These are phyloP conservation scores for Lumnitzera racemosa DNA, from an alignment of 345 rosid species.

Conservation along the genomic window DNA sequence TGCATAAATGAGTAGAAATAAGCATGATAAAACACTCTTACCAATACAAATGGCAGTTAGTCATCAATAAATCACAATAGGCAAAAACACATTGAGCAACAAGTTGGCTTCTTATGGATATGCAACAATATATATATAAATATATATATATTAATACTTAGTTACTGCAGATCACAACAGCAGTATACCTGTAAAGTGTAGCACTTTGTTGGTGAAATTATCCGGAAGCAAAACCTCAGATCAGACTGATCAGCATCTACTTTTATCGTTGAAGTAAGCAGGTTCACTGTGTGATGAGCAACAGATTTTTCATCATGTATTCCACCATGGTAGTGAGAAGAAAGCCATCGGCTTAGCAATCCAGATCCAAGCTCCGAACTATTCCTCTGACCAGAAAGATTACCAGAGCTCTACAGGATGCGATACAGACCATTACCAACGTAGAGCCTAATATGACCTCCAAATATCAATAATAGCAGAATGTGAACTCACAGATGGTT, in stretches of 20 bases:
- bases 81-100: too few relatives aligned
- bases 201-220: slow-evolving; percentile 94
- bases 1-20: slow-evolving; percentile 68
- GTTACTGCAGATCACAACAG: slow-evolving; percentile 1
- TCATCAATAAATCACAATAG: too few relatives aligned
- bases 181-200: slow-evolving; percentile 89
- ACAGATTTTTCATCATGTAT: slow-evolving; percentile 97
- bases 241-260: slow-evolving; percentile 97
- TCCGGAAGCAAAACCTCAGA: slow-evolving; percentile 96
- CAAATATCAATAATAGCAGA: not conserved
- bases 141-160: not conserved
- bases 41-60: too few relatives aligned
- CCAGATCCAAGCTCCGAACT: slow-evolving; percentile 98
- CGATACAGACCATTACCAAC: not conserved
- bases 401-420: slow-evolving; percentile 49
- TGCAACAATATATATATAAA: not conserved
- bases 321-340: slow-evolving; percentile 90
- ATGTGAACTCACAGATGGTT: slow-evolving; percentile 67
- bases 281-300: slow-evolving; percentile 98
- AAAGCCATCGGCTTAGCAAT: slow-evolving; percentile 90
- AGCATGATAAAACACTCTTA: slow-evolving; percentile 26
- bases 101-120: too few relatives aligned
- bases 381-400: slow-evolving; percentile 85
- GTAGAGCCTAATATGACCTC: too few relatives aligned
- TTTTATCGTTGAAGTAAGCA: slow-evolving; percentile 97